A percentile compares a stretch with the other conserved stretches of the same genome.
Conservation (phyloP, 768 basidiomycete genomes). For the Mycena galopus region DNA sequence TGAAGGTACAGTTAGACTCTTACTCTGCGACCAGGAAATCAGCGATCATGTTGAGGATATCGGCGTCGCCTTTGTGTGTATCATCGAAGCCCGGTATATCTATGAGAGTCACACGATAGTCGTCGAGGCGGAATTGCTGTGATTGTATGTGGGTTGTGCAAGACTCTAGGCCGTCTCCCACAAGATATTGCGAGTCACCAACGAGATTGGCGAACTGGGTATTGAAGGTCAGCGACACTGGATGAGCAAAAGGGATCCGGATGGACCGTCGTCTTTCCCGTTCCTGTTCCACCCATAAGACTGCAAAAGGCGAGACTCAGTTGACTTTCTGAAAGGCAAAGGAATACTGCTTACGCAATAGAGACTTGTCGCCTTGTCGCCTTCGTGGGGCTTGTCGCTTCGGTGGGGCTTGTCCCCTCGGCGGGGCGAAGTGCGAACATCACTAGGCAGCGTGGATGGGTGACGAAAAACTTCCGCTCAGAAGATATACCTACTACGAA, state of each 20-base stretch:
- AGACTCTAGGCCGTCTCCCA: constrained; percentile 50
- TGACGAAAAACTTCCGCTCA: neutral
- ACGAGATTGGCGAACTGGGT: constrained; percentile 51
- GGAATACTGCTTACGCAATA: neutral
- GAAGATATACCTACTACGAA: neutral
- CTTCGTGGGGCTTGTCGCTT: neutral
- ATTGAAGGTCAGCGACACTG: neutral
- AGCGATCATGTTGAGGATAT: constrained; percentile 39
- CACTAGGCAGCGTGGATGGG: neutral
- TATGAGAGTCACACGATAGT: constrained; percentile 31
- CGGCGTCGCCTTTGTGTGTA: constrained; percentile 37
- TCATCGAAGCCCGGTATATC: constrained; percentile 44
- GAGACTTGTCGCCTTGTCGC: neutral
- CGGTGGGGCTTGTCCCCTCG: neutral
- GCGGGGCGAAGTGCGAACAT: neutral
- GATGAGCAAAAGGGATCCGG: neutral
- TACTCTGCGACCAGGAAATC: constrained; percentile 11
- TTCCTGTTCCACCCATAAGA: constrained; percentile 24
- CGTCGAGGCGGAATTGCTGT: constrained; percentile 8
- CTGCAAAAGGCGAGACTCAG: neutral
- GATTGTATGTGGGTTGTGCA: constrained; percentile 48
- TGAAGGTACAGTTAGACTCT: neutral
- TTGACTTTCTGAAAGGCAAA: neutral
- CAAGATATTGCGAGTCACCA: constrained; percentile 48
- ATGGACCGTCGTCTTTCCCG: constrained; percentile 21